Evolutionary conservation across 495 filamentous ascomycete species (phyloP).

Genomic region (Neurospora sp.): DNA sequence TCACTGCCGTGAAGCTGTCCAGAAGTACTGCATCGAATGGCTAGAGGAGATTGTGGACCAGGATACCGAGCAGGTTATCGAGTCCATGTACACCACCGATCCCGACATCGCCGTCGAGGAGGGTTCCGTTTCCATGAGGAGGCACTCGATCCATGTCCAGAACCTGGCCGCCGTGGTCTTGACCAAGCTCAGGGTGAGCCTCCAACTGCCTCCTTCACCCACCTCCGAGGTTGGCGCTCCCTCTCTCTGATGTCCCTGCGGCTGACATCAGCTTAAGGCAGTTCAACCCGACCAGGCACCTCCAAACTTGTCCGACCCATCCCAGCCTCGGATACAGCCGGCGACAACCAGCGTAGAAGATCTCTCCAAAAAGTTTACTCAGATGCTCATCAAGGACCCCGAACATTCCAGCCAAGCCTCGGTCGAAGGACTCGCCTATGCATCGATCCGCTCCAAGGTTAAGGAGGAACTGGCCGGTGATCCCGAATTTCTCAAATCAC

Average conservation of each 20-base stretch:
- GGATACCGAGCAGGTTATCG: constrained; percentile 51
- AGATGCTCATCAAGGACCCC: constrained; percentile 55
- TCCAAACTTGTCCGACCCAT: constrained; percentile 31
- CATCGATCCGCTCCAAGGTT: constrained; percentile 69
- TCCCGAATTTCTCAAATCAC: constrained; percentile 48
- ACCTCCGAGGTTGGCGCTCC: constrained; percentile 5
- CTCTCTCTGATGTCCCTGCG: constrained; percentile 20
- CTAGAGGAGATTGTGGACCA: constrained; percentile 67
- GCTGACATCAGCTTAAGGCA: constrained; percentile 46
- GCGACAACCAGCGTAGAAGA: constrained; percentile 54
- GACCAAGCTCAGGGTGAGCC: constrained; percentile 58
- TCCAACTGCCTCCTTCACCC: constrained; percentile 2
- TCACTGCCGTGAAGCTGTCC: constrained; percentile 66
- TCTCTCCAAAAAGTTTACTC: constrained; percentile 67
- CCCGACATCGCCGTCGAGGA: constrained; percentile 26
- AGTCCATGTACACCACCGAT: constrained; percentile 29
- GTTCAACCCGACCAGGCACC: constrained; percentile 25
- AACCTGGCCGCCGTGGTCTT: constrained; percentile 76
- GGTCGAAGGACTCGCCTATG: constrained; percentile 88
- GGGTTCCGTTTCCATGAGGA: constrained; percentile 36
- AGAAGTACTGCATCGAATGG: constrained; percentile 73
- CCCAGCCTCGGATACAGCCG: constrained; percentile 32
- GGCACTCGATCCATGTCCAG: constrained; percentile 41
- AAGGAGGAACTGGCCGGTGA: constrained; percentile 72
- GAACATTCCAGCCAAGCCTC: constrained; percentile 51